Evolutionary conservation across 371 early-diverging fungal genomes (phyloP).

Genomic region (Rhizopus sp.): DNA sequence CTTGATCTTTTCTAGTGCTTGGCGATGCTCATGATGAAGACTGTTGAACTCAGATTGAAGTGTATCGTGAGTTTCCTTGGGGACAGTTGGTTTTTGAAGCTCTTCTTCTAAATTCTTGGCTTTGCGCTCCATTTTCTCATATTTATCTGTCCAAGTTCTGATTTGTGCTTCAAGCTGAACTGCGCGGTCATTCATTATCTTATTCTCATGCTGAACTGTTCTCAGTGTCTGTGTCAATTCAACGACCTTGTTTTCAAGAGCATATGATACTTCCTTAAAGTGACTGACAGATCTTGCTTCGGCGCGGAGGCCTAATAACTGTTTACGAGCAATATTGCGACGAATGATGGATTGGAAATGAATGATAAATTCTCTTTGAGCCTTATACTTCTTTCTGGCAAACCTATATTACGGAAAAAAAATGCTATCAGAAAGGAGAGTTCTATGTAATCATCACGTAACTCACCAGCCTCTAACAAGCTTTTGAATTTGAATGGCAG

Average conservation of each 20-base stretch:
- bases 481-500: constrained; percentile 80
- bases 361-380: constrained; percentile 58
- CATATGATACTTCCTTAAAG: constrained; percentile 92
- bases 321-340: constrained; percentile 70
- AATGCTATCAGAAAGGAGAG: background rate
- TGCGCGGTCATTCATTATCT: constrained; percentile 56
- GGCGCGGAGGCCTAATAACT: constrained; percentile 66
- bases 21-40: constrained; percentile 47
- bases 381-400: constrained; percentile 64
- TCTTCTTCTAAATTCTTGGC: constrained; percentile 52
- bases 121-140: constrained; percentile 56
- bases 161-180: constrained; percentile 72
- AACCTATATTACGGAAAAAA: constrained; percentile 24
- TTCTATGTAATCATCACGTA: background rate
- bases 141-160: constrained; percentile 72
- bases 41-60: constrained; percentile 54
- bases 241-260: constrained; percentile 94
- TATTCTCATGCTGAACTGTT: constrained; percentile 70
- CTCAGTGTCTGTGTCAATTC: constrained; percentile 86
- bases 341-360: constrained; percentile 86
- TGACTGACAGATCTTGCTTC: constrained; percentile 92
- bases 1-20: constrained; percentile 56
- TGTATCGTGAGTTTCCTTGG: constrained; percentile 59
- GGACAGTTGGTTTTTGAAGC: constrained; percentile 64
- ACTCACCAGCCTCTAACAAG: constrained; percentile 60